Base-by-base conservation (phyloP, 1,284 basidiomycete species). In the Vanrija humicola region DNA sequence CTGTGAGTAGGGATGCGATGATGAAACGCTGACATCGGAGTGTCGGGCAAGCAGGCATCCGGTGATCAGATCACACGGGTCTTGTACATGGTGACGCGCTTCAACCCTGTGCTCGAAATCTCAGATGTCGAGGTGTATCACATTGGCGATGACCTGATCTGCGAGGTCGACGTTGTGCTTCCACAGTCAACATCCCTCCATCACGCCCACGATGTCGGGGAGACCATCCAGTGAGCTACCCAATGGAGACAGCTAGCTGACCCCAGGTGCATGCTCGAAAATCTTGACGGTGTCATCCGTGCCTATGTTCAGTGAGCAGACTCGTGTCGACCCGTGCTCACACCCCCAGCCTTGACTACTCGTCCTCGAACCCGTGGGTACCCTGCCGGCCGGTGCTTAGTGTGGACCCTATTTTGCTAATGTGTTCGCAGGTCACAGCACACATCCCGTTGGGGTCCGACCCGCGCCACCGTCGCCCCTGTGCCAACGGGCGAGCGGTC, bases 41-140 rank as follows among this genome's bases (percentile, higher is more conserved):
- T 77, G 14, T 74, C 70, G 2, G 74, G 74, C 3, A 63, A 63
- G 49, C 49, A 61, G 6, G 76, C 73, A 0, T 63, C 67, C 1
- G 25, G 51, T 8, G 69, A 73, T 48, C 72, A 77, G 52, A 64
- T 74, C 51, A 68, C 67, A 0, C 62, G 78, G 12, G 73, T 80
- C n/a, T 69, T 80, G 1, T 81, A 81, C 55, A 71, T 81, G 42
- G 77, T 79, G 21, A 73, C 76, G 3, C 65, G 79, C 5, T 78
- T 78, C 66, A 73, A 73, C 53, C 72, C 73, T 0, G 71, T 78
- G 5, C 53, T 70, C 18, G 70, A 74, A 50, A 73, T 78, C 43
- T 68, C 64, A 0, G 70, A 68, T 42, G 64, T 77, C 8, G 75
- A 78, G 59, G 70, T 73, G 59, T 78, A 78, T 61, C 75, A 77